Evolutionary conservation across 306 rosid species (phyloP).

Genomic region (Dryas alaskensis): DNA sequence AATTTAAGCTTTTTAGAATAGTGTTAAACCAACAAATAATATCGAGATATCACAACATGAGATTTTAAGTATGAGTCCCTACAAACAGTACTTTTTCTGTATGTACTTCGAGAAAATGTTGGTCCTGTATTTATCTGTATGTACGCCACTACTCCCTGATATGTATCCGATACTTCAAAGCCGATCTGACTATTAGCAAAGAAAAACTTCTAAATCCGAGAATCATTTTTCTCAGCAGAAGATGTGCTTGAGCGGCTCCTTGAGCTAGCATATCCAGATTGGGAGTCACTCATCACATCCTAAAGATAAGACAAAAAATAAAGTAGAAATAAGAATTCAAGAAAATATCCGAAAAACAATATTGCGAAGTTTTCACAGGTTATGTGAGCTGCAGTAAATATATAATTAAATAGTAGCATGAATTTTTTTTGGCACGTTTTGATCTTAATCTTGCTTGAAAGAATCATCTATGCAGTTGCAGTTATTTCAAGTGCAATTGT

Average conservation of each 20-base stretch:
- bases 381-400: too few relatives aligned
- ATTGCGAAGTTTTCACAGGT: not conserved
- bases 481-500: not conserved
- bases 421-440: not conserved
- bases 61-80: not conserved
- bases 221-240: too few relatives aligned
- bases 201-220: too few relatives aligned
- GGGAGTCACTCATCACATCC: conserved; percentile 35
- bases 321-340: not conserved
- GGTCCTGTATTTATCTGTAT: too few relatives aligned
- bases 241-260: conserved; percentile 34
- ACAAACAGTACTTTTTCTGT: too few relatives aligned
- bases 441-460: not conserved
- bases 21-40: not conserved
- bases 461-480: not conserved
- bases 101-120: too few relatives aligned
- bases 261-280: conserved; percentile 33
- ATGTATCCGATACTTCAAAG: too few relatives aligned
- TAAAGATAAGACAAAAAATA: conserved; percentile 13
- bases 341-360: not conserved
- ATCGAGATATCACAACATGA: not conserved
- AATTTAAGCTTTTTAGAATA: not conserved
- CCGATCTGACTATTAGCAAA: too few relatives aligned
- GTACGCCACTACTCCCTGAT: too few relatives aligned
- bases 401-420: not conserved